Base-by-base conservation (phyloP, 306 rosid species). In the Prunus campanulata region DNA sequence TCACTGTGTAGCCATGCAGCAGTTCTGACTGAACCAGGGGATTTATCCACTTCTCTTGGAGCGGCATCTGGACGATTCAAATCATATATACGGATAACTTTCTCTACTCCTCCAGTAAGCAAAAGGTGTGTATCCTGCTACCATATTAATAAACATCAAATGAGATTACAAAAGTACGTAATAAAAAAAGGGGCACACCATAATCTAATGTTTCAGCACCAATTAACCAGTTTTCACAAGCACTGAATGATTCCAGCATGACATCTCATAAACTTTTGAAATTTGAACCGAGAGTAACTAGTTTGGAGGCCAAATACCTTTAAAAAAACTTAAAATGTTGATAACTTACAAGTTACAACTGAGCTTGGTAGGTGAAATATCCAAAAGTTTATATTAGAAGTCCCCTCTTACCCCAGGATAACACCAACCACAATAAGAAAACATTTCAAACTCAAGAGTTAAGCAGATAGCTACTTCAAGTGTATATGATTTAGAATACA, bases 1-100 rank as follows among this genome's bases (percentile, higher is more conserved):
- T 96, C 99, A 68, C 93, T 89, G 56, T 96, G 99, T 77, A 96
- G 96, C 98, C 97, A 96, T 48, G 98, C 90, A 76, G 90, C 97
- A 48, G 96, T 96, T 85, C 99, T 87, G 60, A 96, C 84, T 10
- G 99, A 96, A 78, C 99, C 99, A 49, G 99, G 97, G 68, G 98
- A 91, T 76, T 91, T 92, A 62, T 93, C 98, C 59, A 96, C 96
- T 88, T 93, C 98, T 76, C 92, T 92, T 65, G 99, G 98, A 63
- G 96, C 85, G 20, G 91, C 97, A 91, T 96, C 98, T 19, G 96
- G 98, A 66, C 94, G 93, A 81, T 93, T 92, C 90, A 96, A 63
- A 80, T 96, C 99, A 83, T 87, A 96, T 66, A 96, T 86, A 2
- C 99, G 99, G 49, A 96, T 91, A 76, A 88, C 83, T 81, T 96